Evolutionary conservation across 2,329 filamentous ascomycete species (phyloP), one percentile per base, ranked within the genome.

Genomic region (Fusarium avenaceum): DNA sequence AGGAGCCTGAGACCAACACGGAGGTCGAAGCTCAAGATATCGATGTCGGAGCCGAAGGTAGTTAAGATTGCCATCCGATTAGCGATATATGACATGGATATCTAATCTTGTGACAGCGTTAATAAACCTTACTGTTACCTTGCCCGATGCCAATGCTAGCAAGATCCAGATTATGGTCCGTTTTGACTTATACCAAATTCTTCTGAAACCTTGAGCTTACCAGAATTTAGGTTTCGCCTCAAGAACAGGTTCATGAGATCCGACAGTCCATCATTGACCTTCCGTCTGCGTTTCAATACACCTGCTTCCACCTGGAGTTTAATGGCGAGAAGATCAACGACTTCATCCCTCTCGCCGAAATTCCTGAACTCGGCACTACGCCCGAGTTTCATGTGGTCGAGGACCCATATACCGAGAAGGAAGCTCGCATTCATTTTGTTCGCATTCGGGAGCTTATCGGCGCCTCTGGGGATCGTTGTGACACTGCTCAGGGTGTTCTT

Each of bases 321-420:
- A 90, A 92, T 62, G 93, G 93, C 72, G 85, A 92, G 80, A 91
- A 92, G 70, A 91, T 99, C 85, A 98, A 98, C 80, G 96, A 99
- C 80, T 98, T 96, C 75, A 87, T 96, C 62, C 91, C 96, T 78
- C 87, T 99, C 65, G 94, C 93, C 55, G 95, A 99, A 77, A 92
- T 99, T 56, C 86, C 91, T 47, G 93, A 88, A 57, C 87, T 99
- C 56, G 87, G 88, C 53, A 81, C 90, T 33, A 90, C 94, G 66
- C 92, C 94, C 35, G 91, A 94, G 75, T 86, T 97, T 60, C 87
- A 86, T 54, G 83, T 99, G 72, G 89, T 97, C 55, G 92, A 97
- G 81, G 96, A 99, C 76, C 93, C 96, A 45, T 99, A 99, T 80
- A 99, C 93, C 43, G 96, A 99, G 83, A 98, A 97, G 83, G 96